Evolutionary conservation across 495 filamentous ascomycete genomes (phyloP), one percentile per base, ranked within the genome.

Genomic region (Sordaria brevicollis): DNA sequence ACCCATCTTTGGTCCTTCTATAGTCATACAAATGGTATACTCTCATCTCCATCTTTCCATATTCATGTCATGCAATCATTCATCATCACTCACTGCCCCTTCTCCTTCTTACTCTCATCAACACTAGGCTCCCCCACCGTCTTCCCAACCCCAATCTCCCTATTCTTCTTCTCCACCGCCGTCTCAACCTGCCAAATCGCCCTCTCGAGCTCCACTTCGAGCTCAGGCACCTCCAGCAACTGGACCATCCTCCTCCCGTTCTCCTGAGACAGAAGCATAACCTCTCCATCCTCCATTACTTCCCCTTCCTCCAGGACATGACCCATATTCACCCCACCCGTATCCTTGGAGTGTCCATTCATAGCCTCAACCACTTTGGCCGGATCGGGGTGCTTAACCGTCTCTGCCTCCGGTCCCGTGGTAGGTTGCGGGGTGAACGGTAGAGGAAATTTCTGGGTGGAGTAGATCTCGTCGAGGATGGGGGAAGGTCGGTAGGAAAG

Each of bases 111-210:
- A 31, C 69, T 72, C 68, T 73, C 54, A 25, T 70, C 69, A 3
- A 67, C 70, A 43, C 65, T 73, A 35, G 68, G 68, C 35, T 6
- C 29, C 57, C 70, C 66, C 29, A 43, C 68, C 1, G 35, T 9
- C 0, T 33, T 41, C n/a, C 37, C 72, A 5, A 74, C 71, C 5
- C 74, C 68, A 13, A 73, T 73, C 54, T 79, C 74, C 25, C 79
- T 76, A 54, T 83, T 83, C 68, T 87, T 79, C 41, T 88, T 83
- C 68, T 84, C 75, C 68, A 94, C 79, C 39, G 87, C 85, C 69
- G 85, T 86, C 75, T 93, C 87, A 2, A 97, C 91, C 82, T 98
- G 94, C 82, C 90, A 87, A 39, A 95, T 90, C 4, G 94, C 94
- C 34, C 94, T 84, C 74, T 97, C 93, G 2, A 96, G 88, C 80